Percentiles rank a stretch among this genome's conserved stretches.
These are phyloP conservation scores for Candida hispaniensis DNA, from an alignment of 805 yeast genomes.

Conservation along the genomic window DNA sequence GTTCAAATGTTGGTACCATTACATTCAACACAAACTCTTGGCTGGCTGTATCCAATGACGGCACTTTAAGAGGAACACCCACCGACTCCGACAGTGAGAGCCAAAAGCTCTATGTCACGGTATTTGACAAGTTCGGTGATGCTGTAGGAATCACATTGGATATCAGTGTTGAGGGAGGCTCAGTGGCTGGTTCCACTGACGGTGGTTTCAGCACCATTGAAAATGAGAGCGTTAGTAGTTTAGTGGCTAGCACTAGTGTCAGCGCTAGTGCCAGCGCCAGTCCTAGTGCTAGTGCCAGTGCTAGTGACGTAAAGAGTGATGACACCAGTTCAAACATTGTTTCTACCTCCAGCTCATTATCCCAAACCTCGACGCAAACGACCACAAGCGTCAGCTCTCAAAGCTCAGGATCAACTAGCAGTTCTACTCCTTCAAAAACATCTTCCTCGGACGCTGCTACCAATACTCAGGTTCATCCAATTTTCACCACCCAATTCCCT, in stretches of 20 bases:
- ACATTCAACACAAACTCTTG: slow-evolving; percentile 42
- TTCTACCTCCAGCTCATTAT: slow-evolving; percentile 38
- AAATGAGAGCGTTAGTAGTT: no score
- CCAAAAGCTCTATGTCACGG: slow-evolving; percentile 33
- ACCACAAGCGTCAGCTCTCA: neutral
- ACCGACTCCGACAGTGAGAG: no score
- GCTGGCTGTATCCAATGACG: slow-evolving; percentile 55
- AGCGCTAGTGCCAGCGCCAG: neutral
- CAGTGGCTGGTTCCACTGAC: neutral
- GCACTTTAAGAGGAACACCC: slow-evolving; percentile 59
- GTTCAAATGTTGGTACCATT: slow-evolving; percentile 7
- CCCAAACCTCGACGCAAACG: neutral
- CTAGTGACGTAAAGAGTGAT: slow-evolving; percentile 16
- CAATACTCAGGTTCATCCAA: slow-evolving; percentile 18
- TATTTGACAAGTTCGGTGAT: slow-evolving; percentile 32
- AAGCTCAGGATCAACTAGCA: neutral
- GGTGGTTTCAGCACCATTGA: no score
- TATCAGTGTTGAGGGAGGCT: slow-evolving; percentile 19
- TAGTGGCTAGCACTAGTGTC: neutral
- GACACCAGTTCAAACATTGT: slow-evolving; percentile 22
- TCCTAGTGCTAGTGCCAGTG: neutral
- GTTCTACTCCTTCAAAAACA: neutral
- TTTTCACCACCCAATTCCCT: slow-evolving; percentile 40
- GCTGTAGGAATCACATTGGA: slow-evolving; percentile 24
- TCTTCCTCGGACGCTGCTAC: slow-evolving; percentile 3